Evolutionary conservation across 2,329 filamentous ascomycete species (phyloP).

Genomic region (Pyrenochaeta sp.): DNA sequence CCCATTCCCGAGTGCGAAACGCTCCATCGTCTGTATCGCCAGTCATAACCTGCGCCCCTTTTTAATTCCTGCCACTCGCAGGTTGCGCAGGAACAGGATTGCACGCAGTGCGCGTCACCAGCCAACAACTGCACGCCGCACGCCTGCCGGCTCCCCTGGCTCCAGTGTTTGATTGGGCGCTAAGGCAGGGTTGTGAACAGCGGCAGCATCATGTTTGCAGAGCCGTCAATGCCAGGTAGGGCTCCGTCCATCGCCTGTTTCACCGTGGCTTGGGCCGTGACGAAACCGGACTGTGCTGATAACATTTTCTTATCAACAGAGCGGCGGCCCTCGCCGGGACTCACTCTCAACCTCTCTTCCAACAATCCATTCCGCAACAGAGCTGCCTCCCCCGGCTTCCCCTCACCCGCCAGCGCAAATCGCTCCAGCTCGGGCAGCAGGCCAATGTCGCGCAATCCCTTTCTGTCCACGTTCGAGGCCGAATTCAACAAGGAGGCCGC

Average conservation of each 20-base stretch:
- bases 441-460: conserved; percentile 77
- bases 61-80: conserved; percentile 15
- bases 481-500: conserved; percentile 50
- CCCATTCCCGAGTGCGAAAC: conserved; percentile 33
- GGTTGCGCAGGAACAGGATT: conserved; percentile 25
- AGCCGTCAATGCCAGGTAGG: conserved; percentile 54
- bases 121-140: conserved; percentile 25
- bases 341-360: conserved; percentile 72
- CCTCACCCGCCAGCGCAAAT: conserved; percentile 53
- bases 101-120: conserved; percentile 32
- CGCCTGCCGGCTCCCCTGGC: conserved; percentile 30
- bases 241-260: conserved; percentile 46
- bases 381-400: conserved; percentile 64
- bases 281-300: conserved; percentile 41
- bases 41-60: conserved; percentile 39
- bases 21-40: conserved; percentile 37
- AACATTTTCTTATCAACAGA: conserved; percentile 47
- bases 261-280: conserved; percentile 38
- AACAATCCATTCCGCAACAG: conserved; percentile 85
- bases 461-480: conserved; percentile 67
- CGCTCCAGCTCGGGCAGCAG: conserved; percentile 64
- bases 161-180: conserved; percentile 44
- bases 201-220: conserved; percentile 52
- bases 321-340: conserved; percentile 60
- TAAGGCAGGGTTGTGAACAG: conserved; percentile 39